Evolutionary conservation across 805 yeast genomes (phyloP), one percentile per base, ranked within the genome.

Genomic region (Metschnikowia vanudenii): DNA sequence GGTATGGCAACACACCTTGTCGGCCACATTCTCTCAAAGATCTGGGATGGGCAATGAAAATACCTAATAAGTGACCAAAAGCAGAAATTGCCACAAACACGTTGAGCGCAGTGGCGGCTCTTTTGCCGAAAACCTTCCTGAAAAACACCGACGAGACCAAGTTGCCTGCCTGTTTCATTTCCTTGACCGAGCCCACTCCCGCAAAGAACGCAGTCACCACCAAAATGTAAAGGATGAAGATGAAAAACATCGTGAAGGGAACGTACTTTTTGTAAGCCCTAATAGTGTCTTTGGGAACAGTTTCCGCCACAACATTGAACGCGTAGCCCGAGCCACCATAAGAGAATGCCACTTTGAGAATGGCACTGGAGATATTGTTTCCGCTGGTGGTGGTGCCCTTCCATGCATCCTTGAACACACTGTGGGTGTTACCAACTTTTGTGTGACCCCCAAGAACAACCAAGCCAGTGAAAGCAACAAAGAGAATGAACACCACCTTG

Each of bases 281-380:
- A 41, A 60, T 59, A 24, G 64, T 56, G 52, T 60, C 51, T 48
- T 52, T 54, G 13, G 63, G 64, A 41, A 53, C 47, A 8, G 65
- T 52, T 44, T 64, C 69, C 10, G 67, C 69, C 7, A 57, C 67
- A 28, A 73, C 65, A 11, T 62, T 65, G 53, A 74, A 66, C 0
- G 71, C 71, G 55, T 74, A 74, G 9, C 55, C 53, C 14, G 67
- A 54, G 31, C 78, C 78, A 43, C 74, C 66, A 47, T 68, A 74
- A 1, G 78, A 63, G 41, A 74, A 74, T 3, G 73, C 61, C 34
- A 71, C 75, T 64, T 55, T 69, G 51, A 75, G 68, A 58, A 74
- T 72, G 1, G 78, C 72, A 47, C 55, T 68, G 9, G 74, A 66
- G 49, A 74, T 73, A 11, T 68, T 59, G 54, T 74, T 70, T 11